phyloP scores from a whole-genome alignment of 169 alveolate species.

The Plasmodium gaboni region DNA sequence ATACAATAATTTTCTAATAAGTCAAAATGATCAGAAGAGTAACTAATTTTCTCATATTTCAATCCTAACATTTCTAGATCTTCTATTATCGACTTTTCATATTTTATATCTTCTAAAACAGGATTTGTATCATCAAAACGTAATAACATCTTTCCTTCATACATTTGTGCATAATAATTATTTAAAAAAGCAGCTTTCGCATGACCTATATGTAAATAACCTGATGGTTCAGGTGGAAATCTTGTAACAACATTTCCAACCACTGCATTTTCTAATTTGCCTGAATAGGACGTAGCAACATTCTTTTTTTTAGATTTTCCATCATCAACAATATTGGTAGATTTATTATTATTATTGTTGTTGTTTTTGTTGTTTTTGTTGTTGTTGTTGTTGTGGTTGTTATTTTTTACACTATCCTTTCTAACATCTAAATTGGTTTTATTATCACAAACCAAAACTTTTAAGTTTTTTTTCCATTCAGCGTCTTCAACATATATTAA shows the following conservation, averaged over 20 bases:
- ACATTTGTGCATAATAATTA: constrained; percentile 95
- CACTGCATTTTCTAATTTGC: constrained; percentile 92
- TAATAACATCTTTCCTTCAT: constrained; percentile 95
- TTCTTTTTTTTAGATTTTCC: constrained; percentile 10
- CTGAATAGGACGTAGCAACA: constrained; percentile 74
- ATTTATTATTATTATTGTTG: too few relatives aligned
- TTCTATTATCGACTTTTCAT: constrained; percentile 93
- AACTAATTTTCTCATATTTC: constrained; percentile 91
- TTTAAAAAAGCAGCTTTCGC: constrained; percentile 98
- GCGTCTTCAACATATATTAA: constrained; percentile 8
- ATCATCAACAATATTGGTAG: not conserved
- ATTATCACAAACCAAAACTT: not conserved
- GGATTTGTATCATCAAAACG: constrained; percentile 99
- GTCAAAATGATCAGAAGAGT: constrained; percentile 97
- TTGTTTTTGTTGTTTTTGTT: too few relatives aligned
- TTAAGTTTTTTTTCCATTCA: not conserved
- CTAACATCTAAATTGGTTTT: not conserved
- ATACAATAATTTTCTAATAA: constrained; percentile 89
- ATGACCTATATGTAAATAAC: constrained; percentile 99
- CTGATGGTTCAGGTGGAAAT: constrained; percentile 99
- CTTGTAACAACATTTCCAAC: constrained; percentile 98
- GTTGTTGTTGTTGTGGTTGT: too few relatives aligned
- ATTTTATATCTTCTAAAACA: constrained; percentile 95
- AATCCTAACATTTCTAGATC: constrained; percentile 94
- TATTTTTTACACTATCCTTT: constrained; percentile 3